Evolutionary conservation across 164 flowering plant genomes (phyloP).

Genomic region (Vitis cinerea): DNA sequence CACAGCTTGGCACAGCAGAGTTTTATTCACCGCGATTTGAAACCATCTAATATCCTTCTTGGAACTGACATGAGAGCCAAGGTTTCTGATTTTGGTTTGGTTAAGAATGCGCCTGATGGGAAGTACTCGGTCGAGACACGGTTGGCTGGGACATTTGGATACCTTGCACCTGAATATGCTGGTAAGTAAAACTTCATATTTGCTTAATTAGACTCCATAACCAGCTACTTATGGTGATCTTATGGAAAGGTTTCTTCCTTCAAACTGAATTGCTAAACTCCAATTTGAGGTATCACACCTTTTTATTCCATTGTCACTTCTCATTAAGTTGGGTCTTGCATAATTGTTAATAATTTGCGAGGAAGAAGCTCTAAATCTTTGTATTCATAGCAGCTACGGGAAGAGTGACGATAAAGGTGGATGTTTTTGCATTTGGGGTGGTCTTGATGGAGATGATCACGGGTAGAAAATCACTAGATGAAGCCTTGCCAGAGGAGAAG

Average conservation of each 20-base stretch:
- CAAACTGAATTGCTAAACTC: too few relatives aligned
- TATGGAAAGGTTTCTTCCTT: too few relatives aligned
- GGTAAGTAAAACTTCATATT: conserved; percentile 22
- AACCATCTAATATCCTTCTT: conserved; percentile 33
- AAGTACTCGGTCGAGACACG: conserved; percentile 41
- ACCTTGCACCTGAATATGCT: conserved; percentile 54
- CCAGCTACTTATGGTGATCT: too few relatives aligned
- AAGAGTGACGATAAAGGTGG: conserved; percentile 37
- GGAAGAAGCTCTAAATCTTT: too few relatives aligned
- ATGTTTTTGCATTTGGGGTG: conserved; percentile 35
- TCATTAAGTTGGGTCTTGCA: too few relatives aligned
- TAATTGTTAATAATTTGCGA: too few relatives aligned
- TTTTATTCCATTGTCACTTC: too few relatives aligned
- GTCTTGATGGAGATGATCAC: conserved; percentile 36
- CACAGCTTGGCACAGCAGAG: conserved; percentile 60
- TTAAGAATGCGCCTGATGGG: conserved; percentile 40
- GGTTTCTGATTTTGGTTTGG: conserved; percentile 39
- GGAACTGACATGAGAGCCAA: conserved; percentile 42
- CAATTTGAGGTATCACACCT: too few relatives aligned
- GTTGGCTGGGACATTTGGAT: conserved; percentile 53
- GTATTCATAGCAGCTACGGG: conserved; percentile 28
- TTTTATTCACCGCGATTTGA: conserved; percentile 54
- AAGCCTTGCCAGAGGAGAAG: conserved; percentile 29
- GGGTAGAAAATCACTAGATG: conserved; percentile 33
- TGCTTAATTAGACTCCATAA: too few relatives aligned